Percentiles rank a stretch among this genome's conserved stretches.
Conservation (phyloP, 257 asterid genomes). For the Galeopsis tetrahit region DNA sequence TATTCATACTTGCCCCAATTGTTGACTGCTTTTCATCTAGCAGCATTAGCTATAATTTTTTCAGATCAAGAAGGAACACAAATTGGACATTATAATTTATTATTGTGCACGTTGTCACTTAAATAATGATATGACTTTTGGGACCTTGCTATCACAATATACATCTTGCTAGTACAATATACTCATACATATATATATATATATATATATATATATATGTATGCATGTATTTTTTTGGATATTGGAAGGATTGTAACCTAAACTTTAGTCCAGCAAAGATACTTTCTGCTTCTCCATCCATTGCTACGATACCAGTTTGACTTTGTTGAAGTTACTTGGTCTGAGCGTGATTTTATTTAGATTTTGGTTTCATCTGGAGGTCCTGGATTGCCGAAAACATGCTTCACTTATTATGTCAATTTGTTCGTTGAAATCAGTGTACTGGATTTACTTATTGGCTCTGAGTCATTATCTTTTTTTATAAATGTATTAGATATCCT, state of each 20-base stretch:
- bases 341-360: neutral
- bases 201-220: too few relatives aligned
- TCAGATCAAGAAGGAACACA: conserved; percentile 2
- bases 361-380: conserved; percentile 24
- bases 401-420: neutral
- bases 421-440: neutral
- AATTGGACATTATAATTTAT: conserved; percentile 12
- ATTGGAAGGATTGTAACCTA: conserved; percentile 12
- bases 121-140: conserved; percentile 14
- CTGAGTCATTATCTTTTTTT: neutral
- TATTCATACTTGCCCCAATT: neutral
- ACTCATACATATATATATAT: too few relatives aligned
- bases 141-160: neutral
- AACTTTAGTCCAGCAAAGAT: conserved; percentile 4
- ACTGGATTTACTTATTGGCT: neutral
- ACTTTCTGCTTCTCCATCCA: conserved; percentile 26
- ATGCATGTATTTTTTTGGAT: too few relatives aligned
- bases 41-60: conserved; percentile 20
- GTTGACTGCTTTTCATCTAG: neutral
- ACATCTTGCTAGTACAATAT: neutral
- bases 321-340: conserved; percentile 10
- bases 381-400: conserved; percentile 6
- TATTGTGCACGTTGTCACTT: neutral
- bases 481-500: conserved; percentile 19
- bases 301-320: neutral